Evolutionary conservation across 495 filamentous ascomycete genomes (phyloP), one percentile per base, ranked within the genome.

Genomic region (Copromyces sp.): DNA sequence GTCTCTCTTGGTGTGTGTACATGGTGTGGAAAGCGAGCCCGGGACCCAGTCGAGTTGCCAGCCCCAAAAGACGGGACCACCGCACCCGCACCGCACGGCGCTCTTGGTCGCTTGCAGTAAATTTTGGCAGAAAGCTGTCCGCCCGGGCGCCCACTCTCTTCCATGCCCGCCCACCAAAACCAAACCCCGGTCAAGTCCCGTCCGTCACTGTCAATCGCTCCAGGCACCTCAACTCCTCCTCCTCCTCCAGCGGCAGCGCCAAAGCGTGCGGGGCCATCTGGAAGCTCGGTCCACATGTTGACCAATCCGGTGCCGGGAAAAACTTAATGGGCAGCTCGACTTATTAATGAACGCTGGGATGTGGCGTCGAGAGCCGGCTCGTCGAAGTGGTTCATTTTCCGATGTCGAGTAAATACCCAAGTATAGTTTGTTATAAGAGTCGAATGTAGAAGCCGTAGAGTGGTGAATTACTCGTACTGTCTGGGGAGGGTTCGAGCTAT

Each of bases 51-150:
- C 53, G 53, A 65, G 53, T 65, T 65, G 53, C 53, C 53, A 65
- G 53, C 53, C 53, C 53, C 53, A 65, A 35, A 65, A 65, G 53
- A 65, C 53, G 53, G 53, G 53, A 65, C 53, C 53, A 65, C 29
- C 53, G 53, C 53, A 65, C 29, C 42, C 53, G 53, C 53, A 65
- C 47, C 47, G 20, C 53, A 32, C 53, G 24, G 53, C 53, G 53
- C 53, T 61, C 53, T 61, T 61, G 53, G 7, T 65, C 29, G 53
- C 53, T 65, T 65, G 53, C 53, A 65, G 53, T 65, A 65, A 65
- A 65, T 65, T 65, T 65, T 65, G 53, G 53, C 53, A 65, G 53
- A 65, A 65, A 65, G 53, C 53, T 65, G 53, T 61, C 53, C 53
- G 53, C 53, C 53, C 53, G 53, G 53, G 53, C 53, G 45, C 45